Evolutionary conservation across 805 yeast genomes (phyloP).

Genomic region (Metschnikowia hibisci): DNA sequence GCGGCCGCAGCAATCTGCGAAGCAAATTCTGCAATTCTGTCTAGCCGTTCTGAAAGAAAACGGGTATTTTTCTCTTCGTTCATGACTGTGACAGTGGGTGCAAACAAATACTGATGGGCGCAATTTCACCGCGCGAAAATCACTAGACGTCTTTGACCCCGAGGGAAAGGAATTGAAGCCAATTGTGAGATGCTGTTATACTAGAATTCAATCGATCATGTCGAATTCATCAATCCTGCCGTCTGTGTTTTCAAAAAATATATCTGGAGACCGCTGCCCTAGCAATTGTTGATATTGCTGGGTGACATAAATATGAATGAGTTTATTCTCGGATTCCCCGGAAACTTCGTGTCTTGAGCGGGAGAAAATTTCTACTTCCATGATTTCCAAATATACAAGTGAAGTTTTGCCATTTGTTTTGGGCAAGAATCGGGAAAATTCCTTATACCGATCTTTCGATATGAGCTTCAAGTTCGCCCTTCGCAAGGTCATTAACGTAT

Average conservation of each 20-base stretch:
- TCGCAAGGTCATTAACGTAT: constrained; percentile 25
- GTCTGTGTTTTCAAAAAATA: not conserved
- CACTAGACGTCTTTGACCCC: not conserved
- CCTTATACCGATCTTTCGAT: not conserved
- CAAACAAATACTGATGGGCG: not conserved
- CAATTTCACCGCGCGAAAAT: constrained; percentile 1
- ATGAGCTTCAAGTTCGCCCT: constrained; percentile 27
- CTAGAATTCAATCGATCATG: too few relatives aligned
- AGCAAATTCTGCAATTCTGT: constrained; percentile 25
- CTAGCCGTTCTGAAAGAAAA: constrained; percentile 18
- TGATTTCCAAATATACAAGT: constrained; percentile 26
- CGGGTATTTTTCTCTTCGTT: not conserved
- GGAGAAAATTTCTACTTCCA: constrained; percentile 28
- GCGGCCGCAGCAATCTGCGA: constrained; percentile 13
- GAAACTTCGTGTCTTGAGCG: constrained; percentile 28
- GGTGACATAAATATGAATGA: constrained; percentile 23
- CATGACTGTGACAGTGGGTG: constrained; percentile 2
- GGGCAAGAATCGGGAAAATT: constrained; percentile 2
- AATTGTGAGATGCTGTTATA: too few relatives aligned
- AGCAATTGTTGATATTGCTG: not conserved
- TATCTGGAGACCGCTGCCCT: not conserved
- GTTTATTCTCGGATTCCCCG: constrained; percentile 17
- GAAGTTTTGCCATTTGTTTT: constrained; percentile 8
- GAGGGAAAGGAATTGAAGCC: too few relatives aligned
- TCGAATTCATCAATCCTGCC: not conserved